Conservation (phyloP, 345 rosid genomes). For the Gossypium mustelinum region DNA sequence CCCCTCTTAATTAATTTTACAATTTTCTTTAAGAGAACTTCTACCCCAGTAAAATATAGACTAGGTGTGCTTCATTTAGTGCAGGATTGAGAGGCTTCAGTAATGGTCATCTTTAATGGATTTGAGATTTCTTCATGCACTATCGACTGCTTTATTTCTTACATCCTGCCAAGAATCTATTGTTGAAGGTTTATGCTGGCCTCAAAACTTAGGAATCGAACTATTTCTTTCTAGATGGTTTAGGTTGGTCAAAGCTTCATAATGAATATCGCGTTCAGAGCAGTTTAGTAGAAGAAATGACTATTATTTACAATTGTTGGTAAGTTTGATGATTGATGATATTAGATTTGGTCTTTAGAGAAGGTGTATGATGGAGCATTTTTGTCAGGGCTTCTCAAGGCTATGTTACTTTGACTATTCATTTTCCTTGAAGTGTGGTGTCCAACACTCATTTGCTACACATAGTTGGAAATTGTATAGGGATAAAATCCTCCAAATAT, state of each 20-base stretch:
- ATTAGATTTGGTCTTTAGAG: background rate
- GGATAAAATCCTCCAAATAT: too few species aligned
- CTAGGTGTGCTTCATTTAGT: background rate
- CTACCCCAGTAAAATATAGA: background rate
- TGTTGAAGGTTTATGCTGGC: background rate
- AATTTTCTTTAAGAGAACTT: background rate
- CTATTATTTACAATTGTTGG: background rate
- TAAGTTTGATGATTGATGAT: background rate
- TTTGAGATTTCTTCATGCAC: background rate
- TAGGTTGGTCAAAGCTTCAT: constrained; percentile 1
- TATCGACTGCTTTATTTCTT: background rate
- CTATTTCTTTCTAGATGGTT: background rate
- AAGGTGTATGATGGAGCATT: background rate
- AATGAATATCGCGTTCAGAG: background rate
- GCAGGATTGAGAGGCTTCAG: background rate
- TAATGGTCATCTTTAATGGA: background rate
- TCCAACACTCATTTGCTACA: too few species aligned
- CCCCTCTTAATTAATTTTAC: background rate
- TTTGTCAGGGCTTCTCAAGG: background rate
- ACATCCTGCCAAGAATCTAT: background rate
- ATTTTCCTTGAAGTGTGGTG: too few species aligned
- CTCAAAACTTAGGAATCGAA: background rate
- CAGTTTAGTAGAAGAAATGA: background rate
- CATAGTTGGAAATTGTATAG: too few species aligned
- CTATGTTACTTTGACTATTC: background rate